A percentile compares a stretch with the other conserved stretches of the same genome.
These are phyloP conservation scores for Cercospora sp. DNA, from an alignment of 2,329 filamentous ascomycete species.

Conservation along the genomic window DNA sequence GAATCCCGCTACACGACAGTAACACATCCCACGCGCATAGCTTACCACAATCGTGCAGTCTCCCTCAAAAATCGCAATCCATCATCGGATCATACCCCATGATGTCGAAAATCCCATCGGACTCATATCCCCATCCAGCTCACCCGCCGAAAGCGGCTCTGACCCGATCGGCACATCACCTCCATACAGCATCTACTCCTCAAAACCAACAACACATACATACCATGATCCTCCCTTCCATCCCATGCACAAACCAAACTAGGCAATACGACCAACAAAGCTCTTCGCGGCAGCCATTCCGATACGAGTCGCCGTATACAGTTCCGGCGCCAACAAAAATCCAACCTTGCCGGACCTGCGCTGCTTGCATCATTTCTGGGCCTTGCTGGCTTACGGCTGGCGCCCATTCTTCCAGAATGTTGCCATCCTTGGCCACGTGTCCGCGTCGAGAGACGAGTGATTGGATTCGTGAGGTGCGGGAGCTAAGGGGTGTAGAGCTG, in stretches of 20 bases:
- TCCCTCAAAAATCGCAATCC: background rate
- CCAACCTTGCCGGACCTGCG: too few relatives aligned
- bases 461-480: constrained; percentile 1
- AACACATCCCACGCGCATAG: background rate
- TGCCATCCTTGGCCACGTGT: background rate
- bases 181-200: background rate
- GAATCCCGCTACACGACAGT: background rate
- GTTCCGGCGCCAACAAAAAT: too few relatives aligned
- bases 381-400: background rate
- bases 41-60: background rate
- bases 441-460: background rate
- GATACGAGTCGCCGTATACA: background rate
- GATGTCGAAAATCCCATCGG: background rate
- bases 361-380: too few relatives aligned
- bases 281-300: background rate
- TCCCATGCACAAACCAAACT: background rate
- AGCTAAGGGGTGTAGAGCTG: constrained; percentile 6
- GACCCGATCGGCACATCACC: background rate
- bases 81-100: background rate
- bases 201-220: background rate
- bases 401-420: background rate
- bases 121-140: background rate
- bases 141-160: background rate
- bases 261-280: background rate
- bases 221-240: background rate